Base-by-base conservation (phyloP, 169 alveolate species). In the Plasmodium ovale region DNA sequence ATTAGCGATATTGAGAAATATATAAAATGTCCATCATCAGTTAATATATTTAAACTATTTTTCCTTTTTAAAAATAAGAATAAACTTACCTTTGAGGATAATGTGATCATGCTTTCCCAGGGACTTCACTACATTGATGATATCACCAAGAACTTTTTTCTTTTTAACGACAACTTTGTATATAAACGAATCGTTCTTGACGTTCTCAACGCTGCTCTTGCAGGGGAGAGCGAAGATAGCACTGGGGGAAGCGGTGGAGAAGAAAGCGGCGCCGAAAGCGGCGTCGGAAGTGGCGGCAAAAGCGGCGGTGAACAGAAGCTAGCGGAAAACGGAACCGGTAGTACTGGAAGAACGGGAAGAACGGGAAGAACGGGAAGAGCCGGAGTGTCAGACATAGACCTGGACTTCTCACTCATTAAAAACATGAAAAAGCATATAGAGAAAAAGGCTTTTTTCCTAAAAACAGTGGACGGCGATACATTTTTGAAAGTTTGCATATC, bases 361-460 rank as follows among this genome's bases (percentile, higher is more conserved):
- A 21, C n/a, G 29, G 2, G 44, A 7, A 3, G 9, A 0, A 4
- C n/a, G 3, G 25, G 37, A 1, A 33, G 33, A 7, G 23, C 6
- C n/a, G 6, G 2, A 4, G 27, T 35, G 37, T 16, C 42, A n/a
- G 44, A 72, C 3, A n/a, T 47, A 21, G 74, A 77, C 37, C 14
- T 77, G 27, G 42, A 77, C 14, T 19, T 60, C 29, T 77, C 73
- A 1, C 37, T 77, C 4, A 51, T 77, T 6, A 60, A 77, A 14
- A 62, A 62, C 12, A 77, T 77, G 56, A 77, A 51, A 69, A 82
- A 65, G 19, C 25, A 82, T 53, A 51, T 82, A 16, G 51, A 82
- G 44, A 65, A 65, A 27, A 82, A 65, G 19, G 82, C 47, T 65
- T 82, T 82, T 51, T 82, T 82, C 23, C 44, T 49, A 65, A 82